These are phyloP conservation scores for Zymoseptoria crescenta DNA, from an alignment of 2,329 filamentous ascomycete genomes.

Conservation along the genomic window DNA sequence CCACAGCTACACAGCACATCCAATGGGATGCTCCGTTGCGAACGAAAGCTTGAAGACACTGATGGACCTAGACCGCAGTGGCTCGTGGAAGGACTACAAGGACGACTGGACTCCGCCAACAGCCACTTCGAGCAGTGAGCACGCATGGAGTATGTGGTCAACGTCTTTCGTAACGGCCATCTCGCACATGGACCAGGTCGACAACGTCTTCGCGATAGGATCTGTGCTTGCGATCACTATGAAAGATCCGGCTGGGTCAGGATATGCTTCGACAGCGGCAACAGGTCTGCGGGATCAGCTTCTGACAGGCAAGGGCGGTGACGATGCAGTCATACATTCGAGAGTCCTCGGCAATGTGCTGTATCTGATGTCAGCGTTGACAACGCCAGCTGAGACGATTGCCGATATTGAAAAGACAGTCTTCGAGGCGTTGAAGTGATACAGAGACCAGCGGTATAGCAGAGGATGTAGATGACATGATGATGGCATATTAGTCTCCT, in stretches of 20 bases:
- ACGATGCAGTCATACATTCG: constrained; percentile 46
- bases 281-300: constrained; percentile 46
- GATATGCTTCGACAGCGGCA: constrained; percentile 51
- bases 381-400: constrained; percentile 38
- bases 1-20: constrained; percentile 80
- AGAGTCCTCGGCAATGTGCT: constrained; percentile 54
- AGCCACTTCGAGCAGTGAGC: constrained; percentile 2
- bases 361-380: constrained; percentile 54
- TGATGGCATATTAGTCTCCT: too few relatives aligned
- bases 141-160: constrained; percentile 65
- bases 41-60: constrained; percentile 57
- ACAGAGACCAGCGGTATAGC: neutral
- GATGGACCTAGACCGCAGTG: constrained; percentile 48
- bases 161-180: constrained; percentile 50
- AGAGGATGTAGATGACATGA: too few relatives aligned
- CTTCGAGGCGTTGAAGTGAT: constrained; percentile 23
- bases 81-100: constrained; percentile 51
- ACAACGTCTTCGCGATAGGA: constrained; percentile 64
- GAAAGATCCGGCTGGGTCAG: constrained; percentile 40
- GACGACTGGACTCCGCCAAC: constrained; percentile 38
- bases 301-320: constrained; percentile 28
- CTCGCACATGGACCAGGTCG: constrained; percentile 50
- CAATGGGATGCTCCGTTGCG: constrained; percentile 72
- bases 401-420: constrained; percentile 35
- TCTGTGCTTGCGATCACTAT: constrained; percentile 63